Evolutionary conservation across 1,139 yeast genomes (phyloP).

Genomic region (Yamadazyma atmosphaerica): DNA sequence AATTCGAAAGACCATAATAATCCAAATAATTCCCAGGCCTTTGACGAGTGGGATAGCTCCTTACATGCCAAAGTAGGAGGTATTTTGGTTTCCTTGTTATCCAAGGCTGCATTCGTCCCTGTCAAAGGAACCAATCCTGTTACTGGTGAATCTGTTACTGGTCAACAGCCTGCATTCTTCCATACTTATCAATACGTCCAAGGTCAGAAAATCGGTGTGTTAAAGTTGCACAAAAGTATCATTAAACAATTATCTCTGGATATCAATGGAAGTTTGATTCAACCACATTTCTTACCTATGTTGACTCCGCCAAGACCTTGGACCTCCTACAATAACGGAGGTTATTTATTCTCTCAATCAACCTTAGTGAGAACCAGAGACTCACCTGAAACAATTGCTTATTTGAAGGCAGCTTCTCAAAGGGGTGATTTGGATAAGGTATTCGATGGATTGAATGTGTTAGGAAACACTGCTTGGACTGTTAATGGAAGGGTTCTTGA

Average conservation of each 20-base stretch:
- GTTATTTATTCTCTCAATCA: conserved; percentile 67
- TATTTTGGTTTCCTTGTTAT: conserved; percentile 66
- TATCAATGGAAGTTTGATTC: conserved; percentile 63
- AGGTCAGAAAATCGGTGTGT: conserved; percentile 81
- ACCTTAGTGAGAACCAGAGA: conserved; percentile 75
- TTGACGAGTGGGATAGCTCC: conserved; percentile 46
- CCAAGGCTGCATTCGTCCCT: conserved; percentile 80
- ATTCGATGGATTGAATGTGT: conserved; percentile 80
- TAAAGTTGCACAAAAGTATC: conserved; percentile 72
- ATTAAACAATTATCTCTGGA: conserved; percentile 69
- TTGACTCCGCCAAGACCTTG: conserved; percentile 85
- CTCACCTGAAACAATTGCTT: conserved; percentile 88
- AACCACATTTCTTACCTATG: conserved; percentile 94
- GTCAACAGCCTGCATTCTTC: conserved; percentile 86
- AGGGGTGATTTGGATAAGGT: conserved; percentile 64
- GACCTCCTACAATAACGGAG: conserved; percentile 81
- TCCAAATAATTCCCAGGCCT: conserved; percentile 10
- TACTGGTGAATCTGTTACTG: conserved; percentile 63
- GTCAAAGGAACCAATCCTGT: conserved; percentile 80
- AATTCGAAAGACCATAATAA: conserved; percentile 12
- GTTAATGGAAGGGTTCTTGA: conserved; percentile 72
- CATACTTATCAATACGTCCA: conserved; percentile 81
- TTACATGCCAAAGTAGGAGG: conserved; percentile 84
- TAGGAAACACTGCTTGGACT: conserved; percentile 93
- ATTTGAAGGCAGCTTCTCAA: conserved; percentile 79